Evolutionary conservation across 2,329 filamentous ascomycete genomes (phyloP).

Genomic region (Diaporthe vaccinii): DNA sequence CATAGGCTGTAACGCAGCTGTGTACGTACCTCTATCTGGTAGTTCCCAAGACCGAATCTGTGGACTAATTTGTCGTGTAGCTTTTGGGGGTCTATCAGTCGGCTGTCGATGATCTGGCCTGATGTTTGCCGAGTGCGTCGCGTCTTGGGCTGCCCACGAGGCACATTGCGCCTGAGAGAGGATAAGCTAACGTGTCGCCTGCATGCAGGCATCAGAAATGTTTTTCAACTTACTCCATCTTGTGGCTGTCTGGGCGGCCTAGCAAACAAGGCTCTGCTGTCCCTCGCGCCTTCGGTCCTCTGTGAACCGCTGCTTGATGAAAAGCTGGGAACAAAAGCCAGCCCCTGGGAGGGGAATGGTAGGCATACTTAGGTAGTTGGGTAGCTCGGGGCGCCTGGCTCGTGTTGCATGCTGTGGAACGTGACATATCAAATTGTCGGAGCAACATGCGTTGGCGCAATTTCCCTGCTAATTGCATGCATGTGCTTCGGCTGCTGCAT

Average conservation of each 20-base stretch:
- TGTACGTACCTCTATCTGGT: conserved; percentile 30
- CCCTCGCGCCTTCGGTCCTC: background rate
- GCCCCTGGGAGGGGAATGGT: background rate
- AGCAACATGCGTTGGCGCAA: background rate
- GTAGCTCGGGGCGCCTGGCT: background rate
- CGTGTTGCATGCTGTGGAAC: background rate
- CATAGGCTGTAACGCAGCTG: background rate
- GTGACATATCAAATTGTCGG: background rate
- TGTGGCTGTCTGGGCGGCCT: background rate
- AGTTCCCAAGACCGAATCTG: conserved; percentile 29
- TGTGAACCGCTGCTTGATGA: background rate
- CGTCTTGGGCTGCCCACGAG: conserved; percentile 9
- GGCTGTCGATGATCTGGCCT: conserved; percentile 35
- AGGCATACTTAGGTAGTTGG: conserved; percentile 2
- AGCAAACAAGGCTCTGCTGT: conserved; percentile 5
- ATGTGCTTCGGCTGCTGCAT: background rate
- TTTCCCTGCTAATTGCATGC: background rate
- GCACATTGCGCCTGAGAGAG: background rate
- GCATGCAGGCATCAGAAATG: background rate
- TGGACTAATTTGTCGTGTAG: conserved; percentile 24
- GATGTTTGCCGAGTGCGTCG: conserved; percentile 10
- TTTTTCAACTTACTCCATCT: conserved; percentile 26
- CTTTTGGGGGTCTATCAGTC: conserved; percentile 27
- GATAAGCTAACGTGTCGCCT: background rate
- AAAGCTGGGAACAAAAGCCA: background rate